Base-by-base conservation (phyloP, 2,329 filamentous ascomycete species). In the Calonectria pauciramosa region DNA sequence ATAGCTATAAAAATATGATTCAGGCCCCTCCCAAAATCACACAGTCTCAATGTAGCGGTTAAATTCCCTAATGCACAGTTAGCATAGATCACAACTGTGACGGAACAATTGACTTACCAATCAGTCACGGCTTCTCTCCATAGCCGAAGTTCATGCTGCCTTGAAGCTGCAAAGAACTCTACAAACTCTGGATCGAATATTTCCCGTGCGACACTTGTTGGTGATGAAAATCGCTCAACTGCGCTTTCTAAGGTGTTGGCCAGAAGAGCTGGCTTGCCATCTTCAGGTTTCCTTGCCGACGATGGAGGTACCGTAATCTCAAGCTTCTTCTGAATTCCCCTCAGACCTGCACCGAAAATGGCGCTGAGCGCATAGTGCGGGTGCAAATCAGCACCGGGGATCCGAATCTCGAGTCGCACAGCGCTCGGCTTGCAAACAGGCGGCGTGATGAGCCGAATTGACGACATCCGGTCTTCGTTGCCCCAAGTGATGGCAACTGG, bases 51-150 rank as follows among this genome's bases (percentile, higher is more conserved):
- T 71, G 23, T 74, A 74, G 52, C 72, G 52, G n/a, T 71, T 74
- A 26, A 74, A 68, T 23, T 74, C 72, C 72, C 72, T 74, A 51
- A 23, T 26, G 7, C 6, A 41, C n/a, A 5, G 30, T 74, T 41
- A 74, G 72, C 18, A 68, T 34, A 23, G 4, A 20, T 28, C 14
- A 4, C 23, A 23, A 1, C n/a, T 3, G 4, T 1, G 2, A n/a
- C 49, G 1, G 16, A 23, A 16, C 32, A 3, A 14, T 30, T 6
- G 2, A 91, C 92, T 84, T 88, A 94, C 93, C 93, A 95, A 83
- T 95, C 93, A 38, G 93, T 95, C 14, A 95, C 93, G 20, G 93
- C 93, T 82, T 95, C 93, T 79, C 95, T 92, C 93, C 93, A 95
- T 34, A 95, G 83, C 79, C 91, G 85, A 75, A 94, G 87, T 82